phyloP scores from a whole-genome alignment of 2,329 filamentous ascomycete genomes.

The Phyllosticta citribraziliensis region DNA sequence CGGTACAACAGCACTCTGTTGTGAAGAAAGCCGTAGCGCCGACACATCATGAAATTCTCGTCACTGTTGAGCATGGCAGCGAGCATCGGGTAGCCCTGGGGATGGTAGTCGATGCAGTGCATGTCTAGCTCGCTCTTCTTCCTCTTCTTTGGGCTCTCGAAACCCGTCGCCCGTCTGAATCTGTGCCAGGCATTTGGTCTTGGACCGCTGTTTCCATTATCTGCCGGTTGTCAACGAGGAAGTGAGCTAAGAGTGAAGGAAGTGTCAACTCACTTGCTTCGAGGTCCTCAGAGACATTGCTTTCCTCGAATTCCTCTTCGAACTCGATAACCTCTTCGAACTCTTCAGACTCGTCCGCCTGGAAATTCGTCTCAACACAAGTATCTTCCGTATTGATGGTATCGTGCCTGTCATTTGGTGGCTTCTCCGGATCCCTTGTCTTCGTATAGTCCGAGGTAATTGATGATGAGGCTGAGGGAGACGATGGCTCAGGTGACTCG shows the following conservation, averaged over 20 bases:
- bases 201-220: background rate
- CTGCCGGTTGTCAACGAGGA: background rate
- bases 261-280: background rate
- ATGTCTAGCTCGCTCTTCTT: background rate
- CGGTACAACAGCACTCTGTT: constrained; percentile 14
- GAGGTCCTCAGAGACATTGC: background rate
- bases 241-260: background rate
- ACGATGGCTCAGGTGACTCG: background rate
- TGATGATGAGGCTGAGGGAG: background rate
- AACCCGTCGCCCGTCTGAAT: background rate
- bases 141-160: background rate
- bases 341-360: background rate
- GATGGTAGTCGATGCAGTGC: constrained; percentile 2
- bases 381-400: background rate
- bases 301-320: background rate
- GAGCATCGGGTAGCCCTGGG: constrained; percentile 15
- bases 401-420: background rate
- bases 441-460: background rate
- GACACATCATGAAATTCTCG: constrained; percentile 17
- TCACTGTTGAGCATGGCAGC: constrained; percentile 18
- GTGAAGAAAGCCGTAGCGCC: constrained; percentile 12
- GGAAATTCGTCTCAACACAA: background rate
- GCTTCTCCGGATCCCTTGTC: background rate
- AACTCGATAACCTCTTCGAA: background rate
- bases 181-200: background rate